Evolutionary conservation across 1,139 yeast species (phyloP).

Genomic region (Scheffersomyces insectosa): DNA sequence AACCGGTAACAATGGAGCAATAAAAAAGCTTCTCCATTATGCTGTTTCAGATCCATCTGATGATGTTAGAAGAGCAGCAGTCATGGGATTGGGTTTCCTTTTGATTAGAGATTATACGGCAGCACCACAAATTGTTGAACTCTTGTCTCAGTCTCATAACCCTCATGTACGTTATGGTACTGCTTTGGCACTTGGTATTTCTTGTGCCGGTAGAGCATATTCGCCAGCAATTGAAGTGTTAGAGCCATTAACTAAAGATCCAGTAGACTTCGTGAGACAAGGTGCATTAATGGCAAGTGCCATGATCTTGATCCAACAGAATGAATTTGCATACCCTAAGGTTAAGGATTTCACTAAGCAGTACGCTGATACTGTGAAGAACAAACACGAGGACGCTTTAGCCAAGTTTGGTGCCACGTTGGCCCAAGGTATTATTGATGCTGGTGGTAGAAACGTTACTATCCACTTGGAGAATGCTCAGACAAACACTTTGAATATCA

Average conservation of each 20-base stretch:
- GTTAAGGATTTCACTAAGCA: constrained; percentile 75
- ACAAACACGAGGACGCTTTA: constrained; percentile 93
- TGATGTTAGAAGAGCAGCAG: constrained; percentile 96
- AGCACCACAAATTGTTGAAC: constrained; percentile 92
- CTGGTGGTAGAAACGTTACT: constrained; percentile 98
- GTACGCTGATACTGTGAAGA: constrained; percentile 72
- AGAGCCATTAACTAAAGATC: constrained; percentile 90
- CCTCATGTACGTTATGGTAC: constrained; percentile 99
- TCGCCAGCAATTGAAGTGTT: constrained; percentile 88
- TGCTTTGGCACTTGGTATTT: constrained; percentile 93
- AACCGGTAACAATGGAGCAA: constrained; percentile 87
- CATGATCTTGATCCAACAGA: constrained; percentile 92
- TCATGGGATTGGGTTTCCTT: constrained; percentile 89
- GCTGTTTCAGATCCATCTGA: constrained; percentile 98
- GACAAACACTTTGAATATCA: constrained; percentile 86
- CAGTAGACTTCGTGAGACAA: constrained; percentile 96
- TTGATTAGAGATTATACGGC: constrained; percentile 88
- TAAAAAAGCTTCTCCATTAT: constrained; percentile 79
- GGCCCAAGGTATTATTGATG: constrained; percentile 97
- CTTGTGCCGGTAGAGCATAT: constrained; percentile 94
- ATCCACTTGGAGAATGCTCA: constrained; percentile 88
- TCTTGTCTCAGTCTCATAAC: constrained; percentile 90
- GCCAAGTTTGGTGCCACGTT: constrained; percentile 97
- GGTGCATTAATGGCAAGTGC: constrained; percentile 94
- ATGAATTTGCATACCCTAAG: constrained; percentile 79